Percentiles rank a stretch among this genome's conserved stretches.
phyloP scores from a whole-genome alignment of 768 basidiomycete species.

The Dacryopinax spathularia region DNA sequence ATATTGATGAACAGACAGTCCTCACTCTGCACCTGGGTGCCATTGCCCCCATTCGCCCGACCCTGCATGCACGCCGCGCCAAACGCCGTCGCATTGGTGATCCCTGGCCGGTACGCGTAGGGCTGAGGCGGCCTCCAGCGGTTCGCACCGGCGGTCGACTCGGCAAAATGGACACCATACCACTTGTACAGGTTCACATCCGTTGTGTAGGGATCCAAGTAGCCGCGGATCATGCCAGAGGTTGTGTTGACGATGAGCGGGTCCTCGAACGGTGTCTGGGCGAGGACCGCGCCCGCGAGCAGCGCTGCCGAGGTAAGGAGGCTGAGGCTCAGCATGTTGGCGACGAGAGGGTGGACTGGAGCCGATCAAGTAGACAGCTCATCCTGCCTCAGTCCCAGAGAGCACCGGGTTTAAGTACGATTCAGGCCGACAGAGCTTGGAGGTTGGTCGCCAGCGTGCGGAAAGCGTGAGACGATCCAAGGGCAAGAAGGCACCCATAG shows the following conservation, averaged over 20 bases:
- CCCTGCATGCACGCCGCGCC: slow-evolving; percentile 20
- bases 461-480: background rate
- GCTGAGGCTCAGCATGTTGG: background rate
- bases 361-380: background rate
- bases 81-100: slow-evolving; percentile 14
- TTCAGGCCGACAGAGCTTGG: background rate
- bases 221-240: slow-evolving; percentile 17
- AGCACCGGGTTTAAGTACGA: background rate
- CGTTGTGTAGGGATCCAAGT: slow-evolving; percentile 15
- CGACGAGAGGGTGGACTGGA: background rate
- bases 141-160: slow-evolving; percentile 17
- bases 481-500: background rate
- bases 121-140: slow-evolving; percentile 18
- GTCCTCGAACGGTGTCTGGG: background rate
- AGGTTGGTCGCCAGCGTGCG: background rate
- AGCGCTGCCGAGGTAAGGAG: background rate
- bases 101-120: background rate
- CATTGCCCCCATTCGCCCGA: slow-evolving; percentile 15
- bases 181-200: slow-evolving; percentile 17
- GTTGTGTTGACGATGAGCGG: slow-evolving; percentile 11
- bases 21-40: slow-evolving; percentile 18
- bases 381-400: no score
- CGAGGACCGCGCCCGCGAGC: background rate
- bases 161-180: slow-evolving; percentile 17
- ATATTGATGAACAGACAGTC: slow-evolving; percentile 18